Conservation (phyloP, 176 grass and related monocot species). For the Luzula sylvatica region DNA sequence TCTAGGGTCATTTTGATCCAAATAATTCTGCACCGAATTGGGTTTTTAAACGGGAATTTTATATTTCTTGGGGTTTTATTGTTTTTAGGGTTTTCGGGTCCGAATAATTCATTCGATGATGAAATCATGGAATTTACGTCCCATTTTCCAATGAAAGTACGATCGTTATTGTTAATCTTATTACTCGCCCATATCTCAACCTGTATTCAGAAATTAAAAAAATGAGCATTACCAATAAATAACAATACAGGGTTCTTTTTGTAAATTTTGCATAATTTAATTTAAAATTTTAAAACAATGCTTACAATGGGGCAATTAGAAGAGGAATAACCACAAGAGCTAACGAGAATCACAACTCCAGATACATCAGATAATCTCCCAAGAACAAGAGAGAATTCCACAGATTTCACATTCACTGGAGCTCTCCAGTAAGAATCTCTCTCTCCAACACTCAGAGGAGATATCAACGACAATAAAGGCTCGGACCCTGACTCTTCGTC, state of each 20-base stretch:
- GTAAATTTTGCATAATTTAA: too few species aligned
- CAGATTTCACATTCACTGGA: slow-evolving; percentile 37
- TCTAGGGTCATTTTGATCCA: slow-evolving; percentile 74
- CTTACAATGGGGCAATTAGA: slow-evolving; percentile 89
- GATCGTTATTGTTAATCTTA: slow-evolving; percentile 69
- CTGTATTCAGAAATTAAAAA: slow-evolving; percentile 33
- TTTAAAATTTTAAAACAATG: background rate
- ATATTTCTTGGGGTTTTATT: slow-evolving; percentile 52
- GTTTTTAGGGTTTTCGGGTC: slow-evolving; percentile 39
- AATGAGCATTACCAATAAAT: background rate
- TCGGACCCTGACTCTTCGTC: slow-evolving; percentile 49
- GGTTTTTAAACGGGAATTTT: slow-evolving; percentile 71
- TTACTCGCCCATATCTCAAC: slow-evolving; percentile 97
- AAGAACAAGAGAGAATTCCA: slow-evolving; percentile 91
- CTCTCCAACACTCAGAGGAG: slow-evolving; percentile 67
- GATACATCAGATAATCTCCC: slow-evolving; percentile 82
- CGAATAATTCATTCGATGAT: slow-evolving; percentile 55
- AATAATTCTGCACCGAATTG: slow-evolving; percentile 75
- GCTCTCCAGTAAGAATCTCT: slow-evolving; percentile 77
- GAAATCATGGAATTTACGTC: slow-evolving; percentile 49
- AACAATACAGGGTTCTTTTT: background rate
- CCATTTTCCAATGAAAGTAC: slow-evolving; percentile 86
- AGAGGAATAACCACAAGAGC: slow-evolving; percentile 77
- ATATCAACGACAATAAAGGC: slow-evolving; percentile 68
- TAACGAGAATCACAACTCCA: slow-evolving; percentile 74